Percentiles rank a stretch among this genome's conserved stretches.
phyloP scores from a whole-genome alignment of 192 early-diverging fungal genomes.

The Cetraspora pellucida region DNA sequence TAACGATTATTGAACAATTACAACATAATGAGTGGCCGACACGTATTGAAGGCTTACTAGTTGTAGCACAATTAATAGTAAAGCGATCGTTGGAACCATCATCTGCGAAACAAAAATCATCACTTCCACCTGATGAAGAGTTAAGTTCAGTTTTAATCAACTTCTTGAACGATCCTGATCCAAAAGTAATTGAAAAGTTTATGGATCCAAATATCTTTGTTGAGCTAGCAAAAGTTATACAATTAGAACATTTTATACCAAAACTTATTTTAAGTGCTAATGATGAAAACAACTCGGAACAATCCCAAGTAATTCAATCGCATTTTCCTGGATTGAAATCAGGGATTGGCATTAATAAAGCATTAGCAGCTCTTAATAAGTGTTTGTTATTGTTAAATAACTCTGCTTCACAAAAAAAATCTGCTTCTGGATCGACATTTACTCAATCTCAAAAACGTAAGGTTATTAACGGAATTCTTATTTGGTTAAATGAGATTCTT shows the following conservation, averaged over 20 bases:
- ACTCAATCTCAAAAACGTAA: slow-evolving; percentile 12
- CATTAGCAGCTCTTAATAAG: slow-evolving; percentile 9
- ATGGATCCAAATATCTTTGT: slow-evolving; percentile 3
- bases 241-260: slow-evolving; percentile 19
- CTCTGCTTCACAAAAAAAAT: not conserved
- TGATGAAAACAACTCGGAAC: slow-evolving; percentile 22
- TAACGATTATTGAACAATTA: slow-evolving; percentile 28
- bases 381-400: slow-evolving; percentile 6
- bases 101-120: not conserved
- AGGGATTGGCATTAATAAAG: slow-evolving; percentile 2
- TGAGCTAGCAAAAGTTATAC: slow-evolving; percentile 5
- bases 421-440: not conserved
- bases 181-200: slow-evolving; percentile 20
- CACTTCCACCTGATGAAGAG: slow-evolving; percentile 27
- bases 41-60: slow-evolving; percentile 13
- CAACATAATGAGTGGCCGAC: not conserved
- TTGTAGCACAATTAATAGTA: slow-evolving; percentile 1
- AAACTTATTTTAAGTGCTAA: not conserved
- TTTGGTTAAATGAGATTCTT: slow-evolving; percentile 28
- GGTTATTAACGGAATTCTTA: slow-evolving; percentile 21
- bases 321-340: slow-evolving; percentile 9
- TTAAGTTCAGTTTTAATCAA: slow-evolving; percentile 10
- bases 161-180: slow-evolving; percentile 12
- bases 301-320: not conserved
- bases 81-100: slow-evolving; percentile 9